A percentile compares a stretch with the other conserved stretches of the same genome.
phyloP scores from a whole-genome alignment of 2,329 filamentous ascomycete species.

The Alternaria atra region DNA sequence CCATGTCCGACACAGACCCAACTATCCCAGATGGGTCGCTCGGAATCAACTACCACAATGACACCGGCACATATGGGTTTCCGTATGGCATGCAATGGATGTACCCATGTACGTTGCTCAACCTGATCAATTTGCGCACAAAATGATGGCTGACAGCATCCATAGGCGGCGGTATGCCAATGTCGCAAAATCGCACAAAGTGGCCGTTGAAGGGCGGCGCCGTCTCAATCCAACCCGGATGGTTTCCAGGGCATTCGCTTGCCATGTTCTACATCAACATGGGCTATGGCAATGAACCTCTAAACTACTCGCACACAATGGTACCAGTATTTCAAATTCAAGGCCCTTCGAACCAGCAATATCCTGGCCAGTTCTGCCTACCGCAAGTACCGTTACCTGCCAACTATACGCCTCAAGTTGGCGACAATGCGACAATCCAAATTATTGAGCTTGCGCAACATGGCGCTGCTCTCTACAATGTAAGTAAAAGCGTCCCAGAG shows the following conservation, averaged over 20 bases:
- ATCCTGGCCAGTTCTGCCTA: conserved; percentile 86
- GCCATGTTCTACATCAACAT: conserved; percentile 92
- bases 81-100: conserved; percentile 96
- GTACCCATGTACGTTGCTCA: conserved; percentile 81
- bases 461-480: conserved; percentile 82
- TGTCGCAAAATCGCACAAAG: conserved; percentile 83
- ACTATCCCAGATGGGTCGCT: conserved; percentile 53
- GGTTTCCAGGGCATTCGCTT: conserved; percentile 88
- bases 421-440: conserved; percentile 92
- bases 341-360: conserved; percentile 84
- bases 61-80: conserved; percentile 62
- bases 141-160: conserved; percentile 17
- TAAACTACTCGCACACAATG: conserved; percentile 89
- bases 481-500: conserved; percentile 54
- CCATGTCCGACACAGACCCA: conserved; percentile 52
- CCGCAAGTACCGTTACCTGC: conserved; percentile 86
- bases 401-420: conserved; percentile 74
- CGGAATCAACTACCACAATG: conserved; percentile 57
- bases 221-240: conserved; percentile 90
- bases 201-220: conserved; percentile 91
- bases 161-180: conserved; percentile 82
- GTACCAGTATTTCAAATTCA: conserved; percentile 81
- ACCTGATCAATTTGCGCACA: neutral
- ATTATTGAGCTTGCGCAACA: conserved; percentile 84
- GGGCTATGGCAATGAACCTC: conserved; percentile 80